Percentiles rank a stretch among this genome's conserved stretches.
Conservation (phyloP, 2,329 filamentous ascomycete genomes). For the Neonectria hederae region DNA sequence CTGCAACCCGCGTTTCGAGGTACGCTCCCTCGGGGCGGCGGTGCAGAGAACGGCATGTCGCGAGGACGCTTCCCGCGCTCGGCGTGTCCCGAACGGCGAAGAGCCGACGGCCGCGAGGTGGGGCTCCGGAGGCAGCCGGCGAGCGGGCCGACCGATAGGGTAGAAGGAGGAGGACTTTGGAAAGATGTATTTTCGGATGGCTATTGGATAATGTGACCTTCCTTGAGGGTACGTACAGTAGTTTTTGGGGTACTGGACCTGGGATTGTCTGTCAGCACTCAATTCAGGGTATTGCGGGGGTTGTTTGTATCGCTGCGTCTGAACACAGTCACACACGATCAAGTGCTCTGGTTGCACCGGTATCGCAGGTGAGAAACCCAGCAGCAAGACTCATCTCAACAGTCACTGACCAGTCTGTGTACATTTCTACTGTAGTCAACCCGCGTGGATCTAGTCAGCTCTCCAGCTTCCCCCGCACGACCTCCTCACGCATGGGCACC, state of each 20-base stretch:
- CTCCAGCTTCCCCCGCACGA: not conserved
- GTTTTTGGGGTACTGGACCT: not conserved
- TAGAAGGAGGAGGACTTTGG: constrained; percentile 2
- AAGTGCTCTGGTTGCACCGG: not conserved
- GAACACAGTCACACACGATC: not conserved
- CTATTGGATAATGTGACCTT: not conserved
- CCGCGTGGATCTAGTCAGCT: not conserved
- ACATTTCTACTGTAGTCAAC: not conserved
- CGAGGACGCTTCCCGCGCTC: not conserved
- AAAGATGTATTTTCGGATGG: not conserved
- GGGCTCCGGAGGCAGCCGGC: constrained; percentile 35
- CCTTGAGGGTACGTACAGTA: not conserved
- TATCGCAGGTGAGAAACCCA: not conserved
- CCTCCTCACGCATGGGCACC: not conserved
- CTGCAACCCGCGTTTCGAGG: not conserved
- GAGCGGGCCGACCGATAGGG: constrained; percentile 26
- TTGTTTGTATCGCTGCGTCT: not conserved
- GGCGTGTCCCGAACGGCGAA: constrained; percentile 28
- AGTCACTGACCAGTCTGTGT: not conserved
- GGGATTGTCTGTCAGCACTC: not conserved
- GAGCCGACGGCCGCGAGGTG: constrained; percentile 5
- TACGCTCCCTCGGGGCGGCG: constrained; percentile 14
- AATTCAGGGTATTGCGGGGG: not conserved
- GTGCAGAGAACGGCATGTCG: constrained; percentile 1
- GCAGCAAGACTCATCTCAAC: constrained; percentile 1